A percentile compares a stretch with the other conserved stretches of the same genome.
These are phyloP conservation scores for Salinomyces thailandicus DNA, from an alignment of 2,329 filamentous ascomycete species.

Conservation along the genomic window DNA sequence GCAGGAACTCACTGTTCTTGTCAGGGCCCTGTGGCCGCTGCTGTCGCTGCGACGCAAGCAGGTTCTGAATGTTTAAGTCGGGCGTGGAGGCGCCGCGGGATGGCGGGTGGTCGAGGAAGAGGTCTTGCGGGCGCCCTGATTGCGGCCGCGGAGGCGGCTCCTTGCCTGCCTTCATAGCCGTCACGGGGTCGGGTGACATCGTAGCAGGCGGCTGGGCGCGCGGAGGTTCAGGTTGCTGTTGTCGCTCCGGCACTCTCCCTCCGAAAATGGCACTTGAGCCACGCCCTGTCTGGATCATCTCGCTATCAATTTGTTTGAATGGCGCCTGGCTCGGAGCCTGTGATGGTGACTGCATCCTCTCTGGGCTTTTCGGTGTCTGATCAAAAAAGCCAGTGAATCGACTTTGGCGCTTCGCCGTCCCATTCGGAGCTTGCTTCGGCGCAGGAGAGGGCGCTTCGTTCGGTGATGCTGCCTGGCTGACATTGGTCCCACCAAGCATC, in stretches of 20 bases:
- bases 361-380: slow-evolving; percentile 20
- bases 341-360: slow-evolving; percentile 20
- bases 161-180: slow-evolving; percentile 13
- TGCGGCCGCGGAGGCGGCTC: slow-evolving; percentile 12
- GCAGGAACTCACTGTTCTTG: slow-evolving; percentile 63
- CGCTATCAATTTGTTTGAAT: slow-evolving; percentile 3
- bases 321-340: slow-evolving; percentile 7
- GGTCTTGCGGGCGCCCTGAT: slow-evolving; percentile 14
- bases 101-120: slow-evolving; percentile 19
- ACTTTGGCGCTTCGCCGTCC: slow-evolving; percentile 20
- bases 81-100: slow-evolving; percentile 22
- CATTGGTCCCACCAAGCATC: slow-evolving; percentile 9
- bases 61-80: slow-evolving; percentile 25
- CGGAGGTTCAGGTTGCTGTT: slow-evolving; percentile 1
- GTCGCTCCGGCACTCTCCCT: slow-evolving; percentile 6
- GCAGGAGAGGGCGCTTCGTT: slow-evolving; percentile 18
- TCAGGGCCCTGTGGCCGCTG: slow-evolving; percentile 35
- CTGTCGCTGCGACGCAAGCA: slow-evolving; percentile 32
- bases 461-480: slow-evolving; percentile 3
- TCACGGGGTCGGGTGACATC: slow-evolving; percentile 13
- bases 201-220: slow-evolving; percentile 8
- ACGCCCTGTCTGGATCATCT: slow-evolving; percentile 1
- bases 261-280: slow-evolving; percentile 8
- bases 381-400: slow-evolving; percentile 24
- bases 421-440: slow-evolving; percentile 14